phyloP scores from a whole-genome alignment of 2,329 filamentous ascomycete genomes.

The Decorospora gaudefroyi region DNA sequence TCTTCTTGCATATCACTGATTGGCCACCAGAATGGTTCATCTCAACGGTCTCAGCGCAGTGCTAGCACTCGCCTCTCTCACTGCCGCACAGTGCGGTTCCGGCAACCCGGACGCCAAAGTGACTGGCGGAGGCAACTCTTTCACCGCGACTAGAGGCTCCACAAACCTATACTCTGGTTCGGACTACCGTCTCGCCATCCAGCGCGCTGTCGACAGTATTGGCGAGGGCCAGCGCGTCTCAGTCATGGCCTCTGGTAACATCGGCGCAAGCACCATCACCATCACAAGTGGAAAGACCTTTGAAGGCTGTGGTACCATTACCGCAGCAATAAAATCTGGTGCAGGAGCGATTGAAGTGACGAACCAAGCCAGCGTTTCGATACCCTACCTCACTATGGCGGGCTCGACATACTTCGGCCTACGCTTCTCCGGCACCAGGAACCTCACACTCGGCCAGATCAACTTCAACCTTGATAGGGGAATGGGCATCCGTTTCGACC shows the following conservation, averaged over 20 bases:
- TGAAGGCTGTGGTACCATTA: slow-evolving; percentile 63
- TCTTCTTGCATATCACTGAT: too few relatives aligned
- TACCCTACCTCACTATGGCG: slow-evolving; percentile 62
- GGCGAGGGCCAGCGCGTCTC: slow-evolving; percentile 58
- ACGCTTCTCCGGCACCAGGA: slow-evolving; percentile 58
- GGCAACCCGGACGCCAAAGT: slow-evolving; percentile 55
- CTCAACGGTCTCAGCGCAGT: slow-evolving; percentile 48
- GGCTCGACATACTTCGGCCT: slow-evolving; percentile 63
- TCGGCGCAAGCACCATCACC: slow-evolving; percentile 59
- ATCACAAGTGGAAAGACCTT: slow-evolving; percentile 61
- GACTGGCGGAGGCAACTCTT: slow-evolving; percentile 54
- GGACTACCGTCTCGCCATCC: slow-evolving; percentile 60
- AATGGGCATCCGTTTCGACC: slow-evolving; percentile 62
- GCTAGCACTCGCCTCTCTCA: slow-evolving; percentile 50
- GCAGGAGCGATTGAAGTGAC: slow-evolving; percentile 61
- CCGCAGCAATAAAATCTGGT: slow-evolving; percentile 50
- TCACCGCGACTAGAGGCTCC: slow-evolving; percentile 53
- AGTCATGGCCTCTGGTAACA: slow-evolving; percentile 60
- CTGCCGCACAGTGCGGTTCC: slow-evolving; percentile 55
- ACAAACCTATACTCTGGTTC: slow-evolving; percentile 57
- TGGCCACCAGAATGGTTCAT: slow-evolving; percentile 48
- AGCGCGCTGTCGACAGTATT: slow-evolving; percentile 59
- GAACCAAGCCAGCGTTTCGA: slow-evolving; percentile 55
- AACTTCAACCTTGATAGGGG: slow-evolving; percentile 61
- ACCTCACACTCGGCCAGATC: slow-evolving; percentile 57